These are phyloP conservation scores for Powellomyces hirtus DNA, from an alignment of 192 early-diverging fungal genomes.

Conservation along the genomic window DNA sequence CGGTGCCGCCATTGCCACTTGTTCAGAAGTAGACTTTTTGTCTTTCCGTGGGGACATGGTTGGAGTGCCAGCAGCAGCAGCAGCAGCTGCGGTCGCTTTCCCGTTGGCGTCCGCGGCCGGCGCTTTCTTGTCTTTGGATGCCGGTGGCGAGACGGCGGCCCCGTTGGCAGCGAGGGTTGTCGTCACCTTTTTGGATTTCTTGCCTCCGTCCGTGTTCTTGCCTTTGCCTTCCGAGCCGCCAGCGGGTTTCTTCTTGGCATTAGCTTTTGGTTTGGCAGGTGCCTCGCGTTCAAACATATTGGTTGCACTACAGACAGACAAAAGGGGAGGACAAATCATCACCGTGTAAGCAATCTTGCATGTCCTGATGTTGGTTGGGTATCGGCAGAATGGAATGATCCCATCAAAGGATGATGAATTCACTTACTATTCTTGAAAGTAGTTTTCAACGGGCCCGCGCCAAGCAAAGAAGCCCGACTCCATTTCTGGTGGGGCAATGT, in stretches of 20 bases:
- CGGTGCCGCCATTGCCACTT: no score
- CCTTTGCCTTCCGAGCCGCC: slow-evolving; percentile 1
- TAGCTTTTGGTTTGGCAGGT: slow-evolving; percentile 2
- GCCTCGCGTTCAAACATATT: neutral
- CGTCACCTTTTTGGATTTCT: slow-evolving; percentile 5
- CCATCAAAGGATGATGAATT: neutral
- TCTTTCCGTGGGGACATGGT: no score
- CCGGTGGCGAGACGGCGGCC: neutral
- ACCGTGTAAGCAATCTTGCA: no score
- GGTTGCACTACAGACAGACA: neutral
- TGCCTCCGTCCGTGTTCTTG: neutral
- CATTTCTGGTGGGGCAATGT: neutral
- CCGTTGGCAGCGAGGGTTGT: neutral
- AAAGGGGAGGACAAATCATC: neutral
- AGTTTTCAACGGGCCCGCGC: slow-evolving; percentile 40
- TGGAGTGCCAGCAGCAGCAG: neutral
- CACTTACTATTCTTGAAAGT: slow-evolving; percentile 37
- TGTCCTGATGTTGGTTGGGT: neutral
- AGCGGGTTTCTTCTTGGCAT: neutral
- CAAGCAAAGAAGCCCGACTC: slow-evolving; percentile 41
- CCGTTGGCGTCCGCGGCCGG: neutral
- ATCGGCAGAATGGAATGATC: neutral
- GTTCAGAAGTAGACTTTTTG: no score
- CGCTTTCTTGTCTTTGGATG: neutral
- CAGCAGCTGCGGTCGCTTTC: no score